Evolutionary conservation across 2,329 filamentous ascomycete genomes (phyloP).

Genomic region (Chrysoporthe deuterocubensis): DNA sequence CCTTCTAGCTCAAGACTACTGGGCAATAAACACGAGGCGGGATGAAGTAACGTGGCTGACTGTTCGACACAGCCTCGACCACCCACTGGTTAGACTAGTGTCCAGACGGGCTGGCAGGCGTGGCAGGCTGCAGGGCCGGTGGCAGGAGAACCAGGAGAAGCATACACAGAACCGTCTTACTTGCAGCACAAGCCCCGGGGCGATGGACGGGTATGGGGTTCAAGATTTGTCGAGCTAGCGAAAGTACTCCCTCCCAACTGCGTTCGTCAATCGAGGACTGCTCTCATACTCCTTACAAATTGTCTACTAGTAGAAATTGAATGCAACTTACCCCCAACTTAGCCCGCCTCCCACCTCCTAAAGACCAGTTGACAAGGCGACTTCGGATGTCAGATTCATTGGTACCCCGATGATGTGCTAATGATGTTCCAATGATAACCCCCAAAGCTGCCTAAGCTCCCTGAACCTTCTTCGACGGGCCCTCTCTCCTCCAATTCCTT

Average conservation of each 20-base stretch:
- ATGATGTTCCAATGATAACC: no score
- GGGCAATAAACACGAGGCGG: conserved; percentile 2
- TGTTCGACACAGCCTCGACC: background rate
- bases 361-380: background rate
- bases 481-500: background rate
- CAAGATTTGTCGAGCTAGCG: background rate
- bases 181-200: background rate
- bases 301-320: background rate
- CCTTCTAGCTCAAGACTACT: background rate
- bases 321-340: background rate
- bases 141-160: background rate
- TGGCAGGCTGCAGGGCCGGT: background rate
- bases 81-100: background rate
- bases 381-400: background rate
- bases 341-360: no score
- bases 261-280: background rate
- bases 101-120: background rate
- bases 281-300: background rate
- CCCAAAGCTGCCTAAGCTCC: background rate
- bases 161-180: background rate
- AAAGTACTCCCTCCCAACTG: background rate
- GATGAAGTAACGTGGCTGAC: background rate
- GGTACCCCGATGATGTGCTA: background rate
- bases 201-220: background rate
- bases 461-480: background rate